Evolutionary conservation across 2,329 filamentous ascomycete genomes (phyloP).

Genomic region (Lasiodiplodia sp.): DNA sequence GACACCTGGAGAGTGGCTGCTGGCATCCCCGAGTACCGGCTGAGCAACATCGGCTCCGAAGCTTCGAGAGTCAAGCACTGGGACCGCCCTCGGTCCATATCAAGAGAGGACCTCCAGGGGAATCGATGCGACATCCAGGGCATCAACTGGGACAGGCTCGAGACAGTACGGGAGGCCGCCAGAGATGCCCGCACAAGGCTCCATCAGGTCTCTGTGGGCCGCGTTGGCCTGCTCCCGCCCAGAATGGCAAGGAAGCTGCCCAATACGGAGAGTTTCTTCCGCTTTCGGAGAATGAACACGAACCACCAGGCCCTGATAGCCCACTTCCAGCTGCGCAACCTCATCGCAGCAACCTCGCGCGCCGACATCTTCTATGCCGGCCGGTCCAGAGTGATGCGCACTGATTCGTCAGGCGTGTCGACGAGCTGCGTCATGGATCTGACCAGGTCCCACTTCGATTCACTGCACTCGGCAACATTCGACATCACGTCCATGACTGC

Average conservation of each 20-base stretch:
- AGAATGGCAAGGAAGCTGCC: slow-evolving; percentile 37
- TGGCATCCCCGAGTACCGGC: slow-evolving; percentile 8
- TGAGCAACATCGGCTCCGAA: slow-evolving; percentile 18
- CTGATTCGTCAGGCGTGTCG: slow-evolving; percentile 54
- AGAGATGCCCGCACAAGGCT: slow-evolving; percentile 19
- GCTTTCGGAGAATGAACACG: slow-evolving; percentile 58
- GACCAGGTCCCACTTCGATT: slow-evolving; percentile 33
- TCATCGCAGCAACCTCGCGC: slow-evolving; percentile 61
- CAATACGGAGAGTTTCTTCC: slow-evolving; percentile 55
- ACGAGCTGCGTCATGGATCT: slow-evolving; percentile 58
- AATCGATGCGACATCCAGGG: slow-evolving; percentile 48
- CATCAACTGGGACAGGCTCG: slow-evolving; percentile 46
- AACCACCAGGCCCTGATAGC: slow-evolving; percentile 58
- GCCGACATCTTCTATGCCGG: slow-evolving; percentile 64
- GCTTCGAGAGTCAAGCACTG: slow-evolving; percentile 26
- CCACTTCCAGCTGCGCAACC: slow-evolving; percentile 67
- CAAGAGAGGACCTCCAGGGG: slow-evolving; percentile 42
- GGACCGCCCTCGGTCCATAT: slow-evolving; percentile 40
- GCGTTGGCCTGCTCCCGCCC: not conserved
- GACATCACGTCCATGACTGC: slow-evolving; percentile 63
- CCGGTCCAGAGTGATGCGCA: slow-evolving; percentile 55
- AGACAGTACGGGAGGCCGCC: slow-evolving; percentile 37
- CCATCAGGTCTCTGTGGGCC: slow-evolving; percentile 12
- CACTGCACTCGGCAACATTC: slow-evolving; percentile 38
- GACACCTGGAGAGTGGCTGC: slow-evolving; percentile 23